Conservation (phyloP, 306 rosid genomes). For the Canavalia ensiformis region DNA sequence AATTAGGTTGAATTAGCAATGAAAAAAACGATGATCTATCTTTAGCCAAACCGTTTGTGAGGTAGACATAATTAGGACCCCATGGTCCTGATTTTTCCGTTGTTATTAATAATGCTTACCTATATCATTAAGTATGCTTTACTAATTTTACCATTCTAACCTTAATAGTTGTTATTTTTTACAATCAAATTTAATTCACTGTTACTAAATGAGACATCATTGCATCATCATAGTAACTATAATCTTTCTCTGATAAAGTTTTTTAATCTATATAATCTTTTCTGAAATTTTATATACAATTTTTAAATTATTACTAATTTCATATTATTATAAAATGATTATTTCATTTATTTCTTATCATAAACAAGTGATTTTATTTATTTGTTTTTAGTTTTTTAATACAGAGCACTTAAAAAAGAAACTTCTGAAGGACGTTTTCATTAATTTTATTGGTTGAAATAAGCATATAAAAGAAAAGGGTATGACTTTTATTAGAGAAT, state of each 20-base stretch:
- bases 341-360: not conserved
- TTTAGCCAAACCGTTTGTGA: constrained; percentile 28
- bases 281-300: not conserved
- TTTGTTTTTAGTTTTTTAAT: not conserved
- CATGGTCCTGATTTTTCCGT: constrained; percentile 7
- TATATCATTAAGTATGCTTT: constrained; percentile 33
- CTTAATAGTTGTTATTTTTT: not conserved
- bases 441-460: not conserved
- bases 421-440: not conserved
- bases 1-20: not conserved
- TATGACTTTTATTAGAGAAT: not conserved
- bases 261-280: not conserved
- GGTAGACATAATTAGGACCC: constrained; percentile 29
- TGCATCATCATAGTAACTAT: not conserved
- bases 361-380: not conserved
- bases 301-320: not conserved
- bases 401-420: not conserved
- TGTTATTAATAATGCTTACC: constrained; percentile 36
- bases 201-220: not conserved
- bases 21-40: constrained; percentile 22
- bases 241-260: not conserved
- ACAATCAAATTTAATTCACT: not conserved
- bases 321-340: not conserved
- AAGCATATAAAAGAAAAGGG: not conserved
- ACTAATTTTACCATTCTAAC: constrained; percentile 33